Base-by-base conservation (phyloP, 2,329 filamentous ascomycete genomes). In the Talaromyces rugulosus region DNA sequence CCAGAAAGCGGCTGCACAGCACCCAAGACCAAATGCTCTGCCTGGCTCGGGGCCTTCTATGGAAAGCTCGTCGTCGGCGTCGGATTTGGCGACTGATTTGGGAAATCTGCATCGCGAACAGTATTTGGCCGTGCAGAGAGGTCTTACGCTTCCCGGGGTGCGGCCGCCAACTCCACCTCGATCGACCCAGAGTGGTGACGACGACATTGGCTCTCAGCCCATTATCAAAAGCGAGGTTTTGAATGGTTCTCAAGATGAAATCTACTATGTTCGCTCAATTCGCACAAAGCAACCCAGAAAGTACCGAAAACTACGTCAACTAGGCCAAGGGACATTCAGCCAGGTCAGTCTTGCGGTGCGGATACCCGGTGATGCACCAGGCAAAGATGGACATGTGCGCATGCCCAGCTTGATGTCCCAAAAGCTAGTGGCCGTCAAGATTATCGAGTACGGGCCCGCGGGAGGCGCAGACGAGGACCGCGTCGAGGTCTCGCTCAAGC, bases 261-360 rank as follows among this genome's bases (percentile, higher is more conserved):
- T 87, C 65, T 95, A 92, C 71, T 83, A 90, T 69, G 89, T 91
- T 31, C 82, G 79, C 66, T 88, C 85, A 2, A 82, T 89, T 36
- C 80, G 83, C 56, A 87, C 91, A 62, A 78, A 85, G 66, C 92
- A 93, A 73, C 82, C 86, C 23, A 86, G 89, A 61, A 83, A 86
- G 66, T 99, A 95, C 87, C 86, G 90, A 66, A 89, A 89, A 12
- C 78, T 99, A 44, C 89, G 90, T 62, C 80, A 88, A 66, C 83
- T 99, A 5, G 95, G 95, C 5, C 91, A 96, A 69, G 95, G 95
- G 42, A 97, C 95, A 0, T 99, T 99, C 75, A 97, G 93, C 74
- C 91, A 91, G 70, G 95, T 99, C 23, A 89, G 96, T 78, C 82
- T 99, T 50, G 95, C 93, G 4, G 96, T 93, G 11, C 92, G 90